These are phyloP conservation scores for Tetragonia tetragonoides DNA, from an alignment of 148 eudicot species.

Conservation along the genomic window DNA sequence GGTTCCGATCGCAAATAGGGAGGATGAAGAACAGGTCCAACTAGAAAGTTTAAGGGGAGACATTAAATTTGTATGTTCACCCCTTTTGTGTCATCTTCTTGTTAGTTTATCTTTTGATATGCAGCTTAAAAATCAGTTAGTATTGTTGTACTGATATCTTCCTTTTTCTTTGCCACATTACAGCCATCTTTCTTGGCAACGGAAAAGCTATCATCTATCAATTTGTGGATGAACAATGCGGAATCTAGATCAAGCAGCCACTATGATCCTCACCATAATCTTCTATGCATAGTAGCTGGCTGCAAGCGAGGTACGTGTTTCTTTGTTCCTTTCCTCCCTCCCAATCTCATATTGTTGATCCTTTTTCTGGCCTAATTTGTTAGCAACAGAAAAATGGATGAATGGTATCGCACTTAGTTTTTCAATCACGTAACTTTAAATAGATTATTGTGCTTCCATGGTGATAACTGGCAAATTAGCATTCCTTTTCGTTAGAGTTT, in stretches of 20 bases:
- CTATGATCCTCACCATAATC: conserved; percentile 94
- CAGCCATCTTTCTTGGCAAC: conserved; percentile 72
- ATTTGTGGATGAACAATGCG: conserved; percentile 92
- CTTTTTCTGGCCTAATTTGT: conserved; percentile 6
- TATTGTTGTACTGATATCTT: neutral
- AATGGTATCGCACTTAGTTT: no score
- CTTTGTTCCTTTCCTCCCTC: neutral
- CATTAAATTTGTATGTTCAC: conserved; percentile 52
- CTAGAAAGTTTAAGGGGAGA: conserved; percentile 63
- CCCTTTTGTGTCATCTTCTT: neutral
- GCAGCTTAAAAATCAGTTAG: neutral
- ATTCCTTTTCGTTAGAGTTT: neutral
- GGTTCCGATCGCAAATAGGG: conserved; percentile 74
- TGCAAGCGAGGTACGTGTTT: conserved; percentile 61
- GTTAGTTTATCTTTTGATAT: neutral
- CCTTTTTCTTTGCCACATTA: conserved; percentile 17
- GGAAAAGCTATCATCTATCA: conserved; percentile 56
- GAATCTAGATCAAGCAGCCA: conserved; percentile 84
- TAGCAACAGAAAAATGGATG: neutral
- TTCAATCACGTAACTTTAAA: neutral
- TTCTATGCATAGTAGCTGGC: conserved; percentile 78
- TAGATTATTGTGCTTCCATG: neutral
- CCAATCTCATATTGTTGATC: neutral
- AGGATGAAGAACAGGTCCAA: conserved; percentile 69
- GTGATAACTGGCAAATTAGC: neutral